Conservation (phyloP, 2,329 filamentous ascomycete species). For the Madurella mycetomatis region DNA sequence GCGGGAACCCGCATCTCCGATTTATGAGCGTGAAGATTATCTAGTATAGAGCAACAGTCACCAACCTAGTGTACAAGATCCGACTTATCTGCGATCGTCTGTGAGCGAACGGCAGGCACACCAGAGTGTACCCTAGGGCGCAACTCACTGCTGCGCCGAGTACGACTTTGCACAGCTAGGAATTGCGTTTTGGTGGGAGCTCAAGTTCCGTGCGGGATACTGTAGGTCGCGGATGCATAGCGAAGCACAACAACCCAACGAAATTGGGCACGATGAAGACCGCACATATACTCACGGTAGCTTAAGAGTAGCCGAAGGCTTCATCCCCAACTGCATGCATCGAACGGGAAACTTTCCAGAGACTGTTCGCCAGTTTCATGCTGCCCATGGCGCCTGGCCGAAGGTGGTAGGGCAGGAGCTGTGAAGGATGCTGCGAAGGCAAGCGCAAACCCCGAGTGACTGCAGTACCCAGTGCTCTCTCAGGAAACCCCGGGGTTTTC, state of each 20-base stretch:
- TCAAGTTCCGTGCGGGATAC: not conserved
- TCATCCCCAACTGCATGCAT: no score
- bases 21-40: not conserved
- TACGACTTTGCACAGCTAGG: conserved; percentile 18
- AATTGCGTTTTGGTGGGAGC: conserved; percentile 5
- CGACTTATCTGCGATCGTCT: conserved; percentile 18
- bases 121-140: no score
- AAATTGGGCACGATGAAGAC: not conserved
- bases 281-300: not conserved
- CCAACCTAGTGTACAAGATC: conserved; percentile 17
- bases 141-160: conserved; percentile 18
- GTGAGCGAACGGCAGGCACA: not conserved
- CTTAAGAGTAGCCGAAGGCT: no score
- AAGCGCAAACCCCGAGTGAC: no score
- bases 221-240: not conserved
- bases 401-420: no score
- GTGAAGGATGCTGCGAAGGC: no score
- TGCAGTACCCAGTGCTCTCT: no score
- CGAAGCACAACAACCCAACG: not conserved
- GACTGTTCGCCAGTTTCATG: no score
- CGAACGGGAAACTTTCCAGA: no score
- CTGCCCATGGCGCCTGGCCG: no score
- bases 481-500: no score
- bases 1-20: conserved; percentile 16
- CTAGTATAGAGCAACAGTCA: not conserved